Conservation (phyloP, 2,329 filamentous ascomycete species). For the Coniochaeta sp. region DNA sequence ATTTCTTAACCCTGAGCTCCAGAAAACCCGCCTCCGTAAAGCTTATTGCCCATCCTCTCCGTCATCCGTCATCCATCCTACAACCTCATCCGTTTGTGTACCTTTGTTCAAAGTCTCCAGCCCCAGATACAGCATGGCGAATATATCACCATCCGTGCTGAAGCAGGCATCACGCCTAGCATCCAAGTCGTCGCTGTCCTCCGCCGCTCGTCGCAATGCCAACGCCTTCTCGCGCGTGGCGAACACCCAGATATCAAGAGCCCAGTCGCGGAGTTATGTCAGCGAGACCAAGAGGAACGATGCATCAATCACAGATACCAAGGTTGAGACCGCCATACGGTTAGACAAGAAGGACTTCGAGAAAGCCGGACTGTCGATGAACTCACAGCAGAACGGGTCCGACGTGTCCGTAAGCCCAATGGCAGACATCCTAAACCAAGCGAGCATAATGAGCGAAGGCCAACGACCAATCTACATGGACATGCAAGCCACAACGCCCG, state of each 20-base stretch:
- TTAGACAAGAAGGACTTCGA: slow-evolving; percentile 80
- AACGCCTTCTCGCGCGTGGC: slow-evolving; percentile 22
- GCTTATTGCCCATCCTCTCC: neutral
- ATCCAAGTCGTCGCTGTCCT: slow-evolving; percentile 30
- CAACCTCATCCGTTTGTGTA: too few species aligned
- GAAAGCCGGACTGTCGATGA: slow-evolving; percentile 50
- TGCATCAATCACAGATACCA: slow-evolving; percentile 78
- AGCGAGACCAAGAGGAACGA: slow-evolving; percentile 72
- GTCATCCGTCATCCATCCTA: neutral
- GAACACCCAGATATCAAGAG: slow-evolving; percentile 14
- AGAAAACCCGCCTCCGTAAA: neutral
- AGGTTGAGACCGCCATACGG: slow-evolving; percentile 75
- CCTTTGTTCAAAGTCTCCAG: too few species aligned
- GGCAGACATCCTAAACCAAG: slow-evolving; percentile 84
- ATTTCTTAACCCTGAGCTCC: neutral
- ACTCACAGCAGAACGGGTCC: slow-evolving; percentile 35
- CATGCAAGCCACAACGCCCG: slow-evolving; percentile 94
- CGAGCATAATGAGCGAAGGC: slow-evolving; percentile 87
- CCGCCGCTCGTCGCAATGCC: slow-evolving; percentile 20
- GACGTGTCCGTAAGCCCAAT: slow-evolving; percentile 74
- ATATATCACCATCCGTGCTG: slow-evolving; percentile 58
- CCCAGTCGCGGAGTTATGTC: slow-evolving; percentile 60
- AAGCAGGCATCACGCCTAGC: slow-evolving; percentile 64
- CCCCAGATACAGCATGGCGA: slow-evolving; percentile 42
- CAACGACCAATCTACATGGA: slow-evolving; percentile 94